Percentiles rank a stretch among this genome's conserved stretches.
Conservation (phyloP, 2,329 filamentous ascomycete species). For the Ascocoryne sarcoides region DNA sequence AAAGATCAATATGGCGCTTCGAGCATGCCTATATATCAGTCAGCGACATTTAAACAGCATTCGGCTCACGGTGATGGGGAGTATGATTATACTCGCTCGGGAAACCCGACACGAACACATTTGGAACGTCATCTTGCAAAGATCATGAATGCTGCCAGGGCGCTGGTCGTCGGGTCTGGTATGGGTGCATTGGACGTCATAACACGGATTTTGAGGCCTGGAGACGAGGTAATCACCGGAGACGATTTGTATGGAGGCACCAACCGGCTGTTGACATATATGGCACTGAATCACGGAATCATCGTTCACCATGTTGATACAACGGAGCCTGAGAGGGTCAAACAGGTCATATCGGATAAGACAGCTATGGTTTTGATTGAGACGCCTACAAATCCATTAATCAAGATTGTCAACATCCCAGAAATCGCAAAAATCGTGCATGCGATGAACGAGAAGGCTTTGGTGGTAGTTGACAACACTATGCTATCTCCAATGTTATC, state of each 20-base stretch:
- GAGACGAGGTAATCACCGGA: constrained; percentile 94
- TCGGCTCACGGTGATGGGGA: constrained; percentile 71
- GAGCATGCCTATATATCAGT: constrained; percentile 96
- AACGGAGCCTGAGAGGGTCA: constrained; percentile 65
- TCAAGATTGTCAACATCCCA: constrained; percentile 93
- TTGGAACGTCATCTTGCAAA: constrained; percentile 95
- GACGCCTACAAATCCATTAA: constrained; percentile 93
- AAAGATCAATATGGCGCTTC: constrained; percentile 96
- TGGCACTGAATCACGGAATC: constrained; percentile 83
- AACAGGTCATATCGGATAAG: constrained; percentile 61
- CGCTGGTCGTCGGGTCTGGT: constrained; percentile 87
- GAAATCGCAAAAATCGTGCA: constrained; percentile 71
- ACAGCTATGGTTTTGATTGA: constrained; percentile 95
- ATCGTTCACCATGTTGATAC: constrained; percentile 95
- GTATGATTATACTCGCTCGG: constrained; percentile 97
- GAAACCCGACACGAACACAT: constrained; percentile 92
- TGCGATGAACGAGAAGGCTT: constrained; percentile 63
- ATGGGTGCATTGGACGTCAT: constrained; percentile 98
- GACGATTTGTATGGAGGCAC: constrained; percentile 96
- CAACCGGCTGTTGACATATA: constrained; percentile 85
- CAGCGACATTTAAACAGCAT: constrained; percentile 93
- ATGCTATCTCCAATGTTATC: constrained; percentile 95
- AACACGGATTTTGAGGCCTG: constrained; percentile 77
- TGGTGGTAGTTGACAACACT: constrained; percentile 95
- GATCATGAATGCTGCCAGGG: constrained; percentile 92